These are phyloP conservation scores for Amylostereum areolatum DNA, from an alignment of 1,284 basidiomycete species.

Conservation along the genomic window DNA sequence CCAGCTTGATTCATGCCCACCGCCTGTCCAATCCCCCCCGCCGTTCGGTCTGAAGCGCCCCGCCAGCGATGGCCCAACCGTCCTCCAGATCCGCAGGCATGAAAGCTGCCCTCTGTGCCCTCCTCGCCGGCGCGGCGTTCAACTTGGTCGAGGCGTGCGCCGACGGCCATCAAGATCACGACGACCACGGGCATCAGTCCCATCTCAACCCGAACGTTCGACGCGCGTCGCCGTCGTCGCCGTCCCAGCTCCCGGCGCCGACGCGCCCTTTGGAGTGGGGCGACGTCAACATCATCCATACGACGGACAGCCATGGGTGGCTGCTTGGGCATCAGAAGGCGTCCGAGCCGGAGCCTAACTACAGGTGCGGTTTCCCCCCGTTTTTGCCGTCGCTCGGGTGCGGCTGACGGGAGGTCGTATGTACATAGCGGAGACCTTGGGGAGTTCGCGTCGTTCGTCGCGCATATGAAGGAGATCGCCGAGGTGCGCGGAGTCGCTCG, in stretches of 20 bases:
- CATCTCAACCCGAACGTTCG: constrained; percentile 41
- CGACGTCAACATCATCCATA: constrained; percentile 75
- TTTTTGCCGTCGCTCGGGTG: not conserved
- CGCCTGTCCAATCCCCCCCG: too few relatives aligned
- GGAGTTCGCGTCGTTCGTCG: constrained; percentile 75
- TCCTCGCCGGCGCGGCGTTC: not conserved
- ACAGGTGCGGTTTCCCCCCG: constrained; percentile 47
- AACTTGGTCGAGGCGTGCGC: constrained; percentile 4
- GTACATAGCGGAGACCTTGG: constrained; percentile 64
- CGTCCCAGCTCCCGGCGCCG: constrained; percentile 45
- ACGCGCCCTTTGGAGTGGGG: constrained; percentile 66
- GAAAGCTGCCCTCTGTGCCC: not conserved
- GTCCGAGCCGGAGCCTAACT: constrained; percentile 70
- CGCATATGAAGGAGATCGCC: constrained; percentile 75
- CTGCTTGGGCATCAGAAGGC: constrained; percentile 68
- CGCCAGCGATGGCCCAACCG: too few relatives aligned
- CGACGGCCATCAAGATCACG: too few relatives aligned
- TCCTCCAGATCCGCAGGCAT: too few relatives aligned
- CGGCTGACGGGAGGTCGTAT: not conserved
- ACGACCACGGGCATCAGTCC: constrained; percentile 18
- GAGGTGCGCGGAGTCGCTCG: constrained; percentile 23
- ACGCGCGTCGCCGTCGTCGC: constrained; percentile 37
- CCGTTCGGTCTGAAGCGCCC: too few relatives aligned
- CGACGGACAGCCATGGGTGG: constrained; percentile 82
- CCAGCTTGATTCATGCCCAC: too few relatives aligned